Evolutionary conservation across 108 stramenopile species (phyloP).

Genomic region (Skeletonema menzelii): DNA sequence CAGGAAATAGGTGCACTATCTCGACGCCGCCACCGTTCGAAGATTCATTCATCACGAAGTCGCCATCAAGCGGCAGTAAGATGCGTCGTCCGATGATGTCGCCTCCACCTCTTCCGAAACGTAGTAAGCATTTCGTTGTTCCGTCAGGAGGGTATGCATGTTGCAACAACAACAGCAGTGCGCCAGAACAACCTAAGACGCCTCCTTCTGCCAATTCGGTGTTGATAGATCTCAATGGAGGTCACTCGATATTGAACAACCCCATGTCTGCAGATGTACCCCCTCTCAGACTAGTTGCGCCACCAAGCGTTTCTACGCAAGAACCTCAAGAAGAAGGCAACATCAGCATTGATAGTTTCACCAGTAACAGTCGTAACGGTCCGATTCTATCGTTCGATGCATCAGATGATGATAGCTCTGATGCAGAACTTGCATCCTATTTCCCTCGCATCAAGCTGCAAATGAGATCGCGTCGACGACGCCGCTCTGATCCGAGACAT

Average conservation of each 20-base stretch:
- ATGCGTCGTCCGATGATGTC: not conserved
- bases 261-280: not conserved
- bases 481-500: not conserved
- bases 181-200: not conserved
- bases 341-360: not conserved
- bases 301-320: not conserved
- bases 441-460: not conserved
- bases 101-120: not conserved
- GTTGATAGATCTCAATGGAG: not conserved
- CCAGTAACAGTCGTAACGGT: not conserved
- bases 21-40: not conserved
- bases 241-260: not conserved
- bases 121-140: not conserved
- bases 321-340: not conserved
- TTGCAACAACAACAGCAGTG: not conserved
- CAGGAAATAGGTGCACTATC: not conserved
- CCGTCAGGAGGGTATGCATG: not conserved
- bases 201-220: not conserved
- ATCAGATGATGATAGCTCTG: not conserved
- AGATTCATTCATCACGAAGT: not conserved
- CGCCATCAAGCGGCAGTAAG: not conserved
- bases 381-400: not conserved
- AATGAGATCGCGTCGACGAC: not conserved
- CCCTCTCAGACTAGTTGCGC: not conserved
- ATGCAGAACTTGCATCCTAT: not conserved